A percentile compares a stretch with the other conserved stretches of the same genome.
Evolutionary conservation across 2,329 filamentous ascomycete genomes (phyloP).

Genomic region (Colletotrichum sp.): DNA sequence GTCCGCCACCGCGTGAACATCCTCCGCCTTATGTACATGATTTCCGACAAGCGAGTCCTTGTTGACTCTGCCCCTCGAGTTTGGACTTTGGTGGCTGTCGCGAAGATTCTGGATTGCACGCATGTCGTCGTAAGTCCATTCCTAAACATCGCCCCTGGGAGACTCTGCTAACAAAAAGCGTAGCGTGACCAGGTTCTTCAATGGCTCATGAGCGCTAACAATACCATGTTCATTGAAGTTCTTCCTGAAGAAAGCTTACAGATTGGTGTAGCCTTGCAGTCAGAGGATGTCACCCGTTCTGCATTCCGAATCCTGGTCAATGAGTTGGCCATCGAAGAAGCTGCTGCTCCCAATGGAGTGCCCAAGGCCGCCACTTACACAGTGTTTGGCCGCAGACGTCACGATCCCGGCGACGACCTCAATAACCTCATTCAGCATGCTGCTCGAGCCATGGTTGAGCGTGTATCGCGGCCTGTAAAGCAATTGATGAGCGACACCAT

Average conservation of each 20-base stretch:
- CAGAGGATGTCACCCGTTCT: slow-evolving; percentile 45
- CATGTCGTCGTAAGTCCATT: slow-evolving; percentile 33
- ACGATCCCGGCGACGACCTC: slow-evolving; percentile 57
- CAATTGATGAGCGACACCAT: slow-evolving; percentile 37
- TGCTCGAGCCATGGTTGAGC: slow-evolving; percentile 54
- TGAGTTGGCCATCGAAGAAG: slow-evolving; percentile 60
- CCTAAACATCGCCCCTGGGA: slow-evolving; percentile 17
- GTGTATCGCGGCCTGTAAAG: slow-evolving; percentile 38
- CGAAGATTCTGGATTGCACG: slow-evolving; percentile 61
- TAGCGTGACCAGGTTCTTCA: slow-evolving; percentile 53
- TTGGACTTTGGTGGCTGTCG: slow-evolving; percentile 70
- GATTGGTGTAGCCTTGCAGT: slow-evolving; percentile 56
- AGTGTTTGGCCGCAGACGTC: slow-evolving; percentile 51
- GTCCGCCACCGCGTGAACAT: slow-evolving; percentile 69
- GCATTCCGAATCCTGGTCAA: slow-evolving; percentile 68
- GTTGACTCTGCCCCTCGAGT: slow-evolving; percentile 71
- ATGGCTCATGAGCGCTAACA: slow-evolving; percentile 63
- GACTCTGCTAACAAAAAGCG: slow-evolving; percentile 21
- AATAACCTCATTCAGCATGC: slow-evolving; percentile 65
- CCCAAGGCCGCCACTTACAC: slow-evolving; percentile 26
- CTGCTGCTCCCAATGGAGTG: slow-evolving; percentile 23
- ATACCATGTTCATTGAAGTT: slow-evolving; percentile 65
- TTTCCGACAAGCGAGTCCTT: slow-evolving; percentile 58
- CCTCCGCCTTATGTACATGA: slow-evolving; percentile 63
- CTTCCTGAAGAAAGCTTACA: slow-evolving; percentile 66